Evolutionary conservation across 257 asterid genomes (phyloP).

Genomic region (Leonotis leonurus): DNA sequence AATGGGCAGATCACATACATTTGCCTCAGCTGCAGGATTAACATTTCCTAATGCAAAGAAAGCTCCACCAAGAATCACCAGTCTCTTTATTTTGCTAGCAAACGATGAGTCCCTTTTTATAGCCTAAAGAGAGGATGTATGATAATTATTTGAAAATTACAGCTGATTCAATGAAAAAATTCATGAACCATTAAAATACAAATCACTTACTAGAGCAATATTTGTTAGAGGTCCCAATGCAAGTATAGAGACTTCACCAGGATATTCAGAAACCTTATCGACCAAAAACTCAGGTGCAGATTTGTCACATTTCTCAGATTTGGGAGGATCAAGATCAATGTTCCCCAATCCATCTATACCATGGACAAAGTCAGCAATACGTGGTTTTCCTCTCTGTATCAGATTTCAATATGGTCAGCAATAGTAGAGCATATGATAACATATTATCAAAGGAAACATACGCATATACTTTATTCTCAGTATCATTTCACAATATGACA

Average conservation of each 20-base stretch:
- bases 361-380: conserved; percentile 76
- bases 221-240: conserved; percentile 97
- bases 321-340: conserved; percentile 44
- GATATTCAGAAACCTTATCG: conserved; percentile 64
- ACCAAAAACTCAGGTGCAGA: conserved; percentile 83
- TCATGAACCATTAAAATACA: not conserved
- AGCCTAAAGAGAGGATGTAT: conserved; percentile 44
- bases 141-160: not conserved
- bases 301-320: conserved; percentile 54
- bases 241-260: conserved; percentile 94
- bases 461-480: not conserved
- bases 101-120: conserved; percentile 85
- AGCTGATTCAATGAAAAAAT: not conserved
- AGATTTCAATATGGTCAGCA: conserved; percentile 5
- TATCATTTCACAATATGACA: not conserved
- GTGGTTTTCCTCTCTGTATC: conserved; percentile 72
- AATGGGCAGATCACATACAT: too few relatives aligned
- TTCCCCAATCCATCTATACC: conserved; percentile 89
- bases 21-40: conserved; percentile 98
- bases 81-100: conserved; percentile 84
- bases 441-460: not conserved
- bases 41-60: conserved; percentile 91
- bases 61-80: conserved; percentile 91
- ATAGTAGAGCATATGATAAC: not conserved
- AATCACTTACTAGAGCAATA: conserved; percentile 65